Percentiles rank a stretch among this genome's conserved stretches.
These are phyloP conservation scores for Catharanthus roseus DNA, from an alignment of 257 asterid species.

Conservation along the genomic window DNA sequence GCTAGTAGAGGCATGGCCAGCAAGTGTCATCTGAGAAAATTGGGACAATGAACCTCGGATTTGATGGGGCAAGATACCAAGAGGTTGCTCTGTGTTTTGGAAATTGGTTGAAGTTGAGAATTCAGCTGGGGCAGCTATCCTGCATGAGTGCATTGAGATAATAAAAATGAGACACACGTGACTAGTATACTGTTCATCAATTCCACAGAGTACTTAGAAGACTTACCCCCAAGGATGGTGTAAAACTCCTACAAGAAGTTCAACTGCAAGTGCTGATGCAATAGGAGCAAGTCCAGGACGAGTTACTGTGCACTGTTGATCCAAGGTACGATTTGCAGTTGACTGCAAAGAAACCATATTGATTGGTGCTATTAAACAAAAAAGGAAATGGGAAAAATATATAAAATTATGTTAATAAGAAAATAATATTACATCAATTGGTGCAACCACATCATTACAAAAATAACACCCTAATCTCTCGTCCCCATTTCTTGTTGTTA, in stretches of 20 bases:
- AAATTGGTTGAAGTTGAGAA: conserved; percentile 48
- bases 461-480: conserved; percentile 93
- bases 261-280: conserved; percentile 95
- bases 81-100: conserved; percentile 54
- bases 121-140: conserved; percentile 77
- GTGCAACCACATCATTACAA: conserved; percentile 94
- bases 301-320: conserved; percentile 98
- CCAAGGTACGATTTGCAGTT: conserved; percentile 83
- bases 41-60: conserved; percentile 84
- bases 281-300: conserved; percentile 99
- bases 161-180: conserved; percentile 6
- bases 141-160: conserved; percentile 22
- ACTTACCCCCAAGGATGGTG: conserved; percentile 86
- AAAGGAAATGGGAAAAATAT: neutral
- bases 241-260: conserved; percentile 75
- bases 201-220: neutral
- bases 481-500: conserved; percentile 23
- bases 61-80: conserved; percentile 95
- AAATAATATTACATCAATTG: conserved; percentile 60
- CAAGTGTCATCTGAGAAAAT: conserved; percentile 86
- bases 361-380: conserved; percentile 9
- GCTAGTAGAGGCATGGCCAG: conserved; percentile 78
- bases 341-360: conserved; percentile 47
- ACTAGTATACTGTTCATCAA: neutral
- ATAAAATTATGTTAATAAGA: neutral